phyloP scores from a whole-genome alignment of 176 grass and related monocot species.

The Avena atlantica region DNA sequence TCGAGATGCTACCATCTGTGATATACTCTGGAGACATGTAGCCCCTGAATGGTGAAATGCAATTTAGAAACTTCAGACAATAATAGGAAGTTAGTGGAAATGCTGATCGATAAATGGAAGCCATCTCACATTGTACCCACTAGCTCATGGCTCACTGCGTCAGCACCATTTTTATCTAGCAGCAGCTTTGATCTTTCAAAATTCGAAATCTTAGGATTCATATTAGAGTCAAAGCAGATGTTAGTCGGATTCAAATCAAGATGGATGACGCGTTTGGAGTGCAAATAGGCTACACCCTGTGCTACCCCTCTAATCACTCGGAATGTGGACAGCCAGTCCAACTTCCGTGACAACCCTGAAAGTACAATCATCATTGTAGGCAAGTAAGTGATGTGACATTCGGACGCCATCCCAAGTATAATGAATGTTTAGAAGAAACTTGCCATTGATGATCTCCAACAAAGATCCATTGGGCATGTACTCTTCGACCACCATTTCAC shows the following conservation, averaged over 20 bases:
- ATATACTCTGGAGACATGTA: slow-evolving; percentile 39
- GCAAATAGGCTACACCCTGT: background rate
- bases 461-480: background rate
- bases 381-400: background rate
- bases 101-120: background rate
- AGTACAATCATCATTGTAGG: background rate
- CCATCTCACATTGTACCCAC: slow-evolving; percentile 18
- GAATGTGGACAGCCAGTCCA: background rate
- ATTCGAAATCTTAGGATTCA: slow-evolving; percentile 35
- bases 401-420: background rate
- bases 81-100: too few relatives aligned
- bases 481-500: too few relatives aligned
- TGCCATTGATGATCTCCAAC: background rate
- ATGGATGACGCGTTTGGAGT: slow-evolving; percentile 28
- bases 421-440: background rate
- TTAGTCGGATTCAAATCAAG: slow-evolving; percentile 21
- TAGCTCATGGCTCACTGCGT: too few relatives aligned
- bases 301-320: slow-evolving; percentile 24
- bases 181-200: slow-evolving; percentile 9
- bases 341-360: background rate
- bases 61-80: background rate
- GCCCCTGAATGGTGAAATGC: slow-evolving; percentile 9
- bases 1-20: background rate
- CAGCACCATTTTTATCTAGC: too few relatives aligned
- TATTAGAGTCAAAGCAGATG: slow-evolving; percentile 28